Conservation (phyloP, 345 rosid genomes). For the Schrenkiella parvula region DNA sequence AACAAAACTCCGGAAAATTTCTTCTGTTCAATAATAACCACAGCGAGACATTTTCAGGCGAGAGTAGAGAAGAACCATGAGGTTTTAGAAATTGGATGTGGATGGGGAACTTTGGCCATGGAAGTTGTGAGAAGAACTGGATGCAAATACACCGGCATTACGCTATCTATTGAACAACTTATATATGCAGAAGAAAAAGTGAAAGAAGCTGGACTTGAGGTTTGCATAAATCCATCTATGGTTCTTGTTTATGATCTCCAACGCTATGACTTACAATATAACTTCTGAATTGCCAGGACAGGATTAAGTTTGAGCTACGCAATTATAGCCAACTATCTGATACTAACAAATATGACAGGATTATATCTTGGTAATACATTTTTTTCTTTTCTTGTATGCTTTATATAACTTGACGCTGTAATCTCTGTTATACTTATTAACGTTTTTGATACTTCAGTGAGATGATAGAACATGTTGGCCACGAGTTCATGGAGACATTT, state of each 20-base stretch:
- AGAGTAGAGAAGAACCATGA: slow-evolving; percentile 53
- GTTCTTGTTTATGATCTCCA: not conserved
- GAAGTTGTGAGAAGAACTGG: slow-evolving; percentile 81
- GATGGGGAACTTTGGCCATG: slow-evolving; percentile 91
- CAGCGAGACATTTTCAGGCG: slow-evolving; percentile 34
- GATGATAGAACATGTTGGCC: slow-evolving; percentile 86
- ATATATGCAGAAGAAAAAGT: slow-evolving; percentile 62
- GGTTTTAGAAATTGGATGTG: slow-evolving; percentile 83
- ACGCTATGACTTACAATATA: not conserved
- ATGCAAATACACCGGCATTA: slow-evolving; percentile 81
- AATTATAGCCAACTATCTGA: slow-evolving; percentile 67
- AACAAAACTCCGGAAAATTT: not conserved
- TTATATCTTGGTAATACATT: slow-evolving; percentile 58
- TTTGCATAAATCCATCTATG: slow-evolving; percentile 5
- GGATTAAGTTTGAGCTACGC: slow-evolving; percentile 50
- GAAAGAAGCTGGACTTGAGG: slow-evolving; percentile 86
- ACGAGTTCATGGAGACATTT: slow-evolving; percentile 74
- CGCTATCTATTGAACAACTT: slow-evolving; percentile 70
- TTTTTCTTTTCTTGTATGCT: not conserved
- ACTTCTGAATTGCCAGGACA: slow-evolving; percentile 39
- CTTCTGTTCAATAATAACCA: not conserved
- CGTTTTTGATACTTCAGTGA: slow-evolving; percentile 44
- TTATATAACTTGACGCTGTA: not conserved
- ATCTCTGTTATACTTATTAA: not conserved
- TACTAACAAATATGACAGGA: slow-evolving; percentile 56